Conservation (phyloP, 2,329 filamentous ascomycete species). For the Chaetomiaceae sp. region DNA sequence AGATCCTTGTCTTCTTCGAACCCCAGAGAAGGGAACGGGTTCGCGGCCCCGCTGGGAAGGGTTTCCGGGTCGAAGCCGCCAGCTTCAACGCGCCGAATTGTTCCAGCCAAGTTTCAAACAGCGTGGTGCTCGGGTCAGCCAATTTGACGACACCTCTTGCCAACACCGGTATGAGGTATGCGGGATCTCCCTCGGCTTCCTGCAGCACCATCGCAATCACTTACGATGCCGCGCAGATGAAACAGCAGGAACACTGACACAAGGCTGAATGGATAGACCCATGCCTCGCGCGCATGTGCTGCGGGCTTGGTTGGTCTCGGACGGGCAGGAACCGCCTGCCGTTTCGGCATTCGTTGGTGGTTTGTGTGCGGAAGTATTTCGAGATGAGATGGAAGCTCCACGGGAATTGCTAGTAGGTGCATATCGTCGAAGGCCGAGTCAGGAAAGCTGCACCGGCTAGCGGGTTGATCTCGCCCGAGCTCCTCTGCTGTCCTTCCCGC, state of each 20-base stretch:
- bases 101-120: slow-evolving; percentile 14
- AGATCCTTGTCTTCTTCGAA: not conserved
- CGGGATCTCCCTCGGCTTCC: not conserved
- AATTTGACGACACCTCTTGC: not conserved
- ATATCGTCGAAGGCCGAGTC: too few species aligned
- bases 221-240: slow-evolving; percentile 7
- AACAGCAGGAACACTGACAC: slow-evolving; percentile 5
- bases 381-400: not conserved
- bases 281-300: slow-evolving; percentile 2
- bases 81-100: not conserved
- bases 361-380: too few species aligned
- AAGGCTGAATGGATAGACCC: slow-evolving; percentile 4
- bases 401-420: too few species aligned
- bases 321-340: not conserved
- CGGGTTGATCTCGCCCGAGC: slow-evolving; percentile 8
- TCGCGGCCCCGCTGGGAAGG: not conserved
- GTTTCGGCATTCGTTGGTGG: not conserved
- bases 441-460: not conserved
- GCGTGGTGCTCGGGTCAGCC: not conserved
- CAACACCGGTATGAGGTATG: not conserved
- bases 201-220: not conserved
- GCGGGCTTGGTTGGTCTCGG: not conserved
- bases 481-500: not conserved
- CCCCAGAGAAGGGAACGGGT: not conserved
- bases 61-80: not conserved